A percentile compares a stretch with the other conserved stretches of the same genome.
Conservation (phyloP, 257 asterid species). For the Solanum megistacrolobum region DNA sequence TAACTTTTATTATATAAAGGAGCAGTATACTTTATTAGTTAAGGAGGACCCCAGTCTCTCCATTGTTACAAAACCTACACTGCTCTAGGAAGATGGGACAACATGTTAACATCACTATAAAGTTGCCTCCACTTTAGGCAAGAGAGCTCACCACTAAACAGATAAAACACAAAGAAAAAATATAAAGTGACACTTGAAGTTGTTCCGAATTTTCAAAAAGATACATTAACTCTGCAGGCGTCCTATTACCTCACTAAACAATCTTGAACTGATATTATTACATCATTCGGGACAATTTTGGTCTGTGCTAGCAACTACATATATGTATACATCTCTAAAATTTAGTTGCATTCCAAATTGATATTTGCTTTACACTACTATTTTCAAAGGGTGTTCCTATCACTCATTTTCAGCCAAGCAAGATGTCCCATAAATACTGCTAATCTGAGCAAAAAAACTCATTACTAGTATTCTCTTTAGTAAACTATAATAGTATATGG, state of each 20-base stretch:
- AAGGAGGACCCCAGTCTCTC: not conserved
- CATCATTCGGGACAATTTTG: not conserved
- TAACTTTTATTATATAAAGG: not conserved
- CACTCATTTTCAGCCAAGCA: not conserved
- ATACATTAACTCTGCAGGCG: too few relatives aligned
- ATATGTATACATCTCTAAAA: not conserved
- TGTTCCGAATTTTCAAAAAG: too few relatives aligned
- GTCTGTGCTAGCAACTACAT: not conserved
- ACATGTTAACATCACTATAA: not conserved
- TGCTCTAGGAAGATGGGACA: not conserved
- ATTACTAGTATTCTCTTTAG: too few relatives aligned
- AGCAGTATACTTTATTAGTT: not conserved
- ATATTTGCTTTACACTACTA: not conserved
- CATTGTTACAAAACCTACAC: not conserved
- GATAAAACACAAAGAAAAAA: not conserved
- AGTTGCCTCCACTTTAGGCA: not conserved
- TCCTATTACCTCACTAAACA: too few relatives aligned
- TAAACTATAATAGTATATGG: too few relatives aligned
- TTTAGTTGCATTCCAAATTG: not conserved
- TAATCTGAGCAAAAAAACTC: too few relatives aligned
- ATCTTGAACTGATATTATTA: too few relatives aligned
- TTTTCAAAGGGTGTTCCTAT: not conserved
- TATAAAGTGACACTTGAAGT: too few relatives aligned
- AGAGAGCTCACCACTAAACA: not conserved
- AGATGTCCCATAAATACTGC: not conserved